phyloP scores from a whole-genome alignment of 306 rosid species.

The Vigna reflexopilosa region DNA sequence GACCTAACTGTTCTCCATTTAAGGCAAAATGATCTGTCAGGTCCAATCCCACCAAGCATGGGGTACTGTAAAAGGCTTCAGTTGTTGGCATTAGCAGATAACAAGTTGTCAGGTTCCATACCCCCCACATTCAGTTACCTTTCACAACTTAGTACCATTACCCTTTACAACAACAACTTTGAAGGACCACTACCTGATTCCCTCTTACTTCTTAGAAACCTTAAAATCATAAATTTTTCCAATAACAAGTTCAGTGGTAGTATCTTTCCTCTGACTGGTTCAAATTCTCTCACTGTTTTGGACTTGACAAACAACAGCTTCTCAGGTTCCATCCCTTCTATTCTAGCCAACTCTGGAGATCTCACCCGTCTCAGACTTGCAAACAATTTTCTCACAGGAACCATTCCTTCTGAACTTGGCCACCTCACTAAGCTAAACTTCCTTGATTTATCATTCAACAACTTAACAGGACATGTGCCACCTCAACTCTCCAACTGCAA shows the following conservation, averaged over 20 bases:
- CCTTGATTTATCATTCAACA: slow-evolving; percentile 73
- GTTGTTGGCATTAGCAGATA: slow-evolving; percentile 82
- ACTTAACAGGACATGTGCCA: slow-evolving; percentile 55
- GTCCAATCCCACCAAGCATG: slow-evolving; percentile 81
- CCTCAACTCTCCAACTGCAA: slow-evolving; percentile 55
- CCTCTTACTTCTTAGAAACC: slow-evolving; percentile 65
- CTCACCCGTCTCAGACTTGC: slow-evolving; percentile 79
- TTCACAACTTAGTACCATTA: slow-evolving; percentile 64
- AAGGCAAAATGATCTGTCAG: slow-evolving; percentile 78
- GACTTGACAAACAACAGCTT: slow-evolving; percentile 89
- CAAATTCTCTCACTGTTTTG: slow-evolving; percentile 60
- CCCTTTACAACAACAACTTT: slow-evolving; percentile 86
- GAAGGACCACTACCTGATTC: slow-evolving; percentile 77
- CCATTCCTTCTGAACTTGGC: slow-evolving; percentile 57
- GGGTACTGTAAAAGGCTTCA: slow-evolving; percentile 74
- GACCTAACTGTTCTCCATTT: slow-evolving; percentile 75
- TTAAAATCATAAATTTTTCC: slow-evolving; percentile 76
- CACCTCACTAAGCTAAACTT: slow-evolving; percentile 61
- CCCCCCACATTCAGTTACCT: slow-evolving; percentile 76
- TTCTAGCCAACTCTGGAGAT: slow-evolving; percentile 54
- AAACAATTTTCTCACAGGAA: slow-evolving; percentile 64
- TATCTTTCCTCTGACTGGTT: slow-evolving; percentile 67
- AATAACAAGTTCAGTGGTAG: slow-evolving; percentile 72
- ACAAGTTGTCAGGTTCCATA: slow-evolving; percentile 71
- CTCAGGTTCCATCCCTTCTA: slow-evolving; percentile 70